Evolutionary conservation across 257 asterid genomes (phyloP).

Genomic region (Gentiana straminea): DNA sequence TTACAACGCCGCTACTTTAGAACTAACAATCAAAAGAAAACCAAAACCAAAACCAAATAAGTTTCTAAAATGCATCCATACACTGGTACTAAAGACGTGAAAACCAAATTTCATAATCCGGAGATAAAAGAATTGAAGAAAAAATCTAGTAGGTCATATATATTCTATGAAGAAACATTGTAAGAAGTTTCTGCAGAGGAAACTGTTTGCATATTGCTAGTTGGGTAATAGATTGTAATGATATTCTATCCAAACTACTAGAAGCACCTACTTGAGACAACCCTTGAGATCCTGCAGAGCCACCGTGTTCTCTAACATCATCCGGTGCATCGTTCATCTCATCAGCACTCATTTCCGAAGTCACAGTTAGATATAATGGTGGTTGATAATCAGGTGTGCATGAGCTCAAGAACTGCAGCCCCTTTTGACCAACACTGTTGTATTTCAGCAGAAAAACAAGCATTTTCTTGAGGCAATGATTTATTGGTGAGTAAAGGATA

Average conservation of each 20-base stretch:
- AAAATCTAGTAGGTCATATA: too few species aligned
- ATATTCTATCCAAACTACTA: background rate
- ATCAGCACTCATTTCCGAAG: conserved; percentile 48
- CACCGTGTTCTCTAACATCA: conserved; percentile 22
- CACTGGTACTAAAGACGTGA: background rate
- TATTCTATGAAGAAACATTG: too few species aligned
- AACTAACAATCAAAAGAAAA: too few species aligned
- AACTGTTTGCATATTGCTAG: too few species aligned
- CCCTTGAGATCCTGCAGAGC: conserved; percentile 29
- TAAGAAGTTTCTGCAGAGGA: too few species aligned
- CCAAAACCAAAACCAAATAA: background rate
- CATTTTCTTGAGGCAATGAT: too few species aligned
- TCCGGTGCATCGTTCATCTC: conserved; percentile 31
- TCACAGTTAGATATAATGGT: conserved; percentile 52
- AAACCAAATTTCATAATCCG: background rate
- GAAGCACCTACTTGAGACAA: conserved; percentile 44
- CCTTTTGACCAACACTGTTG: conserved; percentile 72
- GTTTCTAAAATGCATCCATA: background rate
- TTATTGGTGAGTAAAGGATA: too few species aligned
- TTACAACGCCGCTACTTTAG: too few species aligned
- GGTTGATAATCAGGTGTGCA: conserved; percentile 93
- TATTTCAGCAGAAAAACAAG: conserved; percentile 10
- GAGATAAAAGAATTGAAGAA: background rate
- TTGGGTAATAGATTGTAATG: background rate
- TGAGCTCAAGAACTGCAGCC: conserved; percentile 59